phyloP scores from a whole-genome alignment of 2,329 filamentous ascomycete species.

The Simplicillium aogashimaense region DNA sequence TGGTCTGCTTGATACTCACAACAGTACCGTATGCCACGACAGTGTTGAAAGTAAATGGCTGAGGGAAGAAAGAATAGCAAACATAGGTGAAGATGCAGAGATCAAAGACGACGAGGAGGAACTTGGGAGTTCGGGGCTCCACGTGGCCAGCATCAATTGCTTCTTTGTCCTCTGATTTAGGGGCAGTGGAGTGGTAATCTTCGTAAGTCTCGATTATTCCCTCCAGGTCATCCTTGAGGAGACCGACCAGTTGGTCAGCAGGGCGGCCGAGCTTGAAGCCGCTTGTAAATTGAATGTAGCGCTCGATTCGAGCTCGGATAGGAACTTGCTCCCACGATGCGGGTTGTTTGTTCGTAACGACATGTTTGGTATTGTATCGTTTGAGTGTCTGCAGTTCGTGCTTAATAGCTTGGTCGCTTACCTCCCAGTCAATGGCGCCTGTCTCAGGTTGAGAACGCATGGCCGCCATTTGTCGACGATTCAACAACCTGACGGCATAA shows the following conservation, averaged over 20 bases:
- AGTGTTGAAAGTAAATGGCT: conserved; percentile 13
- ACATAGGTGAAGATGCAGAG: conserved; percentile 11
- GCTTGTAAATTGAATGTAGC: conserved; percentile 10
- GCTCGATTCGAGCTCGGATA: conserved; percentile 8
- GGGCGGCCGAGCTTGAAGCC: conserved; percentile 9
- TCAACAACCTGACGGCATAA: conserved; percentile 7
- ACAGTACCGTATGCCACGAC: conserved; percentile 12
- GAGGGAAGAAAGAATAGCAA: conserved; percentile 11
- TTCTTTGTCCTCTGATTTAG: background rate
- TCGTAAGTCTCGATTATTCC: conserved; percentile 10
- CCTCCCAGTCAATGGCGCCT: conserved; percentile 6
- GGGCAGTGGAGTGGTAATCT: conserved; percentile 8
- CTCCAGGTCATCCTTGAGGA: conserved; percentile 11
- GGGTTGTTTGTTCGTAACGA: conserved; percentile 5
- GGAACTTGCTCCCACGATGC: conserved; percentile 7
- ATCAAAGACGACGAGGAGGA: conserved; percentile 10
- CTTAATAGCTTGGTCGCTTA: conserved; percentile 6
- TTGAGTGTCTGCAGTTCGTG: conserved; percentile 5
- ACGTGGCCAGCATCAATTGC: conserved; percentile 6
- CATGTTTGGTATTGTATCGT: conserved; percentile 3
- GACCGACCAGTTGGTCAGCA: conserved; percentile 10
- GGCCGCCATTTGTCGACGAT: conserved; percentile 7
- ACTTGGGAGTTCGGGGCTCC: conserved; percentile 10
- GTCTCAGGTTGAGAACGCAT: conserved; percentile 1
- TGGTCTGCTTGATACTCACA: conserved; percentile 11